A percentile compares a stretch with the other conserved stretches of the same genome.
Evolutionary conservation across 306 rosid genomes (phyloP).

Genomic region (Medicago ruthenica): DNA sequence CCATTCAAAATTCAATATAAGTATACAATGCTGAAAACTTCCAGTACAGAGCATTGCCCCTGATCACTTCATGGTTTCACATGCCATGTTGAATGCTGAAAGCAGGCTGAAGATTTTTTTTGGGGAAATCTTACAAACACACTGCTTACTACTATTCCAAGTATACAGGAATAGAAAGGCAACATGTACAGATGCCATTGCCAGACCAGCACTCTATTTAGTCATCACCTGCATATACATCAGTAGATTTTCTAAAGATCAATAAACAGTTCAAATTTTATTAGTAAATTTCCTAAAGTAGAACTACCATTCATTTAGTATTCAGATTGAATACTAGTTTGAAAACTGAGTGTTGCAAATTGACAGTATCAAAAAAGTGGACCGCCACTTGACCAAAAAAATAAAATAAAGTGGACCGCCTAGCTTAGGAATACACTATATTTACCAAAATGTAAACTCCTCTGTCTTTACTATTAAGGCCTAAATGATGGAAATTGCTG

Average conservation of each 20-base stretch:
- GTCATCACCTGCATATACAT: slow-evolving; percentile 44
- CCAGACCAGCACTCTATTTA: slow-evolving; percentile 32
- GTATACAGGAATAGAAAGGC: neutral
- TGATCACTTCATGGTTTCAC: slow-evolving; percentile 36
- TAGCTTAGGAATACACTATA: neutral
- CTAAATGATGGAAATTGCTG: neutral
- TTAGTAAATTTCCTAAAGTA: slow-evolving; percentile 4
- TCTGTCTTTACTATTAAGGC: neutral
- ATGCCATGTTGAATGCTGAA: slow-evolving; percentile 37
- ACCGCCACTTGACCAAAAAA: no score
- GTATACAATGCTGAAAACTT: slow-evolving; percentile 46
- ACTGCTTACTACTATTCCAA: slow-evolving; percentile 34
- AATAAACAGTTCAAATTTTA: slow-evolving; percentile 5
- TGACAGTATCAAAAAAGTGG: neutral
- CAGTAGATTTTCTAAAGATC: slow-evolving; percentile 19
- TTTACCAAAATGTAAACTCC: neutral
- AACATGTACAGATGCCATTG: slow-evolving; percentile 26
- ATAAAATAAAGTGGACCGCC: neutral
- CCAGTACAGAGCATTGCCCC: slow-evolving; percentile 27
- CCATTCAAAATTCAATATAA: slow-evolving; percentile 47
- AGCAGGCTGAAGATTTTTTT: slow-evolving; percentile 29
- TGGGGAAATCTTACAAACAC: slow-evolving; percentile 31
- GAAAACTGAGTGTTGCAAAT: slow-evolving; percentile 3
- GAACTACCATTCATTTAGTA: slow-evolving; percentile 6
- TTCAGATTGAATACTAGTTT: slow-evolving; percentile 34